phyloP scores from a whole-genome alignment of 768 basidiomycete genomes.

The Tricholoma matsutake region DNA sequence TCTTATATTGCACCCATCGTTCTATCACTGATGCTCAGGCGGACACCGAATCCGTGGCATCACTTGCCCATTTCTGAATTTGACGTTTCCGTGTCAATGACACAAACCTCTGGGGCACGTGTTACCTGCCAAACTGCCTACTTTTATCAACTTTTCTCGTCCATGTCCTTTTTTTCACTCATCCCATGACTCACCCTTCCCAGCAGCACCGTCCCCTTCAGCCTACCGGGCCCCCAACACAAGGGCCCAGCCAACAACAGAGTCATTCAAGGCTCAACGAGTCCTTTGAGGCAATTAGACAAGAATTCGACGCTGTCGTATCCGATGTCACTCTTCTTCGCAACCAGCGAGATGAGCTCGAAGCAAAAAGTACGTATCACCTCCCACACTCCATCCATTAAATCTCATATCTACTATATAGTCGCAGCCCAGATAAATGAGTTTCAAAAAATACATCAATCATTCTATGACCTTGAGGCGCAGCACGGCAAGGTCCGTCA shows the following conservation, averaged over 20 bases:
- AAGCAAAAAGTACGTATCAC: slow-evolving; percentile 69
- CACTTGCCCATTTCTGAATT: slow-evolving; percentile 4
- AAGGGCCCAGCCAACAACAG: slow-evolving; percentile 37
- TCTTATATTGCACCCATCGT: too few relatives aligned
- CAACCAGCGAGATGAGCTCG: slow-evolving; percentile 84
- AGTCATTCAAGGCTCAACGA: slow-evolving; percentile 60
- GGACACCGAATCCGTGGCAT: slow-evolving; percentile 6
- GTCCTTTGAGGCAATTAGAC: slow-evolving; percentile 74
- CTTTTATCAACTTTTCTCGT: slow-evolving; percentile 5
- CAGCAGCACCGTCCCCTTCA: slow-evolving; percentile 55
- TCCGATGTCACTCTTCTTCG: slow-evolving; percentile 67
- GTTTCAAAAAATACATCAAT: slow-evolving; percentile 83
- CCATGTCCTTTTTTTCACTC: not conserved
- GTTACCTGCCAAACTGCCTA: slow-evolving; percentile 13
- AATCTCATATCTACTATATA: slow-evolving; percentile 22
- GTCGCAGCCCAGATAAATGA: slow-evolving; percentile 85
- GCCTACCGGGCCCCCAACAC: slow-evolving; percentile 46
- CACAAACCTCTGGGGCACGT: slow-evolving; percentile 18
- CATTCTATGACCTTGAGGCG: slow-evolving; percentile 85
- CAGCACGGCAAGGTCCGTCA: slow-evolving; percentile 82
- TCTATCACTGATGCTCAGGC: slow-evolving; percentile 8
- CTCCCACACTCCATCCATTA: not conserved
- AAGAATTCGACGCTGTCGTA: slow-evolving; percentile 78
- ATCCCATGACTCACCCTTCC: slow-evolving; percentile 14
- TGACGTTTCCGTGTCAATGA: slow-evolving; percentile 23